A percentile compares a stretch with the other conserved stretches of the same genome.
Conservation (phyloP, 768 basidiomycete genomes). For the Boletus fagicola region DNA sequence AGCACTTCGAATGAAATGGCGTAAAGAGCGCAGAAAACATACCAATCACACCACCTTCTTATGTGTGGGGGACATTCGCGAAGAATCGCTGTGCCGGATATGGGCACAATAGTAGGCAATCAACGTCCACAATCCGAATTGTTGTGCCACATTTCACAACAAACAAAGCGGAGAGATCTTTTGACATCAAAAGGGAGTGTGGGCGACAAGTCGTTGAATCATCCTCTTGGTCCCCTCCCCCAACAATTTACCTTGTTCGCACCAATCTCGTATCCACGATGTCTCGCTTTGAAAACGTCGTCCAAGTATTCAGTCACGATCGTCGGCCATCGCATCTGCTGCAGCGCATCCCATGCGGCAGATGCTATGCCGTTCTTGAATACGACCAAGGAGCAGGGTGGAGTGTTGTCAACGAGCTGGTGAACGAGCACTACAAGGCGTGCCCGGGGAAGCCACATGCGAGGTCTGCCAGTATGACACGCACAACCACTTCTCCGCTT, state of each 20-base stretch:
- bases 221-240: conserved; percentile 5
- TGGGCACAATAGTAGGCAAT: conserved; percentile 21
- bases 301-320: conserved; percentile 10
- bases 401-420: conserved; percentile 28
- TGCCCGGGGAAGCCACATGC: conserved; percentile 26
- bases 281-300: conserved; percentile 16
- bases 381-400: conserved; percentile 29
- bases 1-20: conserved; percentile 25
- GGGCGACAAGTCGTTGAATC: conserved; percentile 2
- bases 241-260: conserved; percentile 13
- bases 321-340: conserved; percentile 10
- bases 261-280: conserved; percentile 12
- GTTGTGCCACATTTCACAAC: conserved; percentile 30
- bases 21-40: conserved; percentile 22
- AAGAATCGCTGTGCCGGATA: conserved; percentile 20
- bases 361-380: conserved; percentile 25
- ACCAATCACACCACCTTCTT: conserved; percentile 21
- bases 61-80: conserved; percentile 17
- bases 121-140: conserved; percentile 19
- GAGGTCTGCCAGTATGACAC: conserved; percentile 8
- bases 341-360: conserved; percentile 26
- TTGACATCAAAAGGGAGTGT: conserved; percentile 25
- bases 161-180: conserved; percentile 28
- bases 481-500: conserved; percentile 13
- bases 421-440: conserved; percentile 26